Conservation (phyloP, 345 rosid genomes). For the Populus simonii region DNA sequence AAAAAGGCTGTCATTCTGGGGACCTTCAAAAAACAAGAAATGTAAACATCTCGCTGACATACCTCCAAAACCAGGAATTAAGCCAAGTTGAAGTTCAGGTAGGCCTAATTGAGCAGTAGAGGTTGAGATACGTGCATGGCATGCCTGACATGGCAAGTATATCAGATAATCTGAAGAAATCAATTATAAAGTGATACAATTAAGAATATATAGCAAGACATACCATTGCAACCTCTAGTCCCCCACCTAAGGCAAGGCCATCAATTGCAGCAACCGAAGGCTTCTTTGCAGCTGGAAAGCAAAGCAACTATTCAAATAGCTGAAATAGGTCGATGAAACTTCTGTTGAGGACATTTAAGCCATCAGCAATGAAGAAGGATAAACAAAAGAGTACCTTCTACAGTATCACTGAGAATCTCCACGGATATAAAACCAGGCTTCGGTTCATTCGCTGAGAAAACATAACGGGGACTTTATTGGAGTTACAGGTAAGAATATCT, state of each 20-base stretch:
- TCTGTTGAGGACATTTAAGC: background rate
- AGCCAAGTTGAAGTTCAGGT: conserved; percentile 90
- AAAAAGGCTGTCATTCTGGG: background rate
- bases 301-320: conserved; percentile 18
- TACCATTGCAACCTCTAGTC: conserved; percentile 96
- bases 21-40: background rate
- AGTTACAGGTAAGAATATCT: conserved; percentile 7
- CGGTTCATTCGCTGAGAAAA: conserved; percentile 53
- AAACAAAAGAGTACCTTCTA: conserved; percentile 66
- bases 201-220: conserved; percentile 11
- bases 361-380: background rate
- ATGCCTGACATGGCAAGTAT: conserved; percentile 45
- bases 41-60: conserved; percentile 5
- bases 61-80: conserved; percentile 99
- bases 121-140: conserved; percentile 88
- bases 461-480: background rate
- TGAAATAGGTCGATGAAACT: background rate
- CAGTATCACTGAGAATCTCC: conserved; percentile 55
- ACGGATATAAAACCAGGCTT: conserved; percentile 60
- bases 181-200: background rate
- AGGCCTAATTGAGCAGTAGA: conserved; percentile 76
- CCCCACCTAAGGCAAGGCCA: conserved; percentile 98
- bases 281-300: conserved; percentile 66
- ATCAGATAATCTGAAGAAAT: conserved; percentile 12
- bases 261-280: conserved; percentile 98